phyloP scores from a whole-genome alignment of 164 flowering plant genomes.

The Chimonanthus praecox region DNA sequence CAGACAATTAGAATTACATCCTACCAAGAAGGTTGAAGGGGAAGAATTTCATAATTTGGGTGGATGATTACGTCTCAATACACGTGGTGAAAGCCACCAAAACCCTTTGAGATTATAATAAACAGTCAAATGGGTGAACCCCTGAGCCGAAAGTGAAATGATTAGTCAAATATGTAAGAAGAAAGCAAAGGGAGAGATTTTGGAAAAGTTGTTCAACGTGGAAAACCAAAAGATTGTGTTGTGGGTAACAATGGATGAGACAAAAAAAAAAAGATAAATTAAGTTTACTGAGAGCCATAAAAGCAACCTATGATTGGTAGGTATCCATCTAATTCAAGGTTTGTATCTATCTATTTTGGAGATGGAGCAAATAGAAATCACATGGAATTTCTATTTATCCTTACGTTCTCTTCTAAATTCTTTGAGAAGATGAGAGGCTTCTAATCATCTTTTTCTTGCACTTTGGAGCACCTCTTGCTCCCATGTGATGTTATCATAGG shows the following conservation, averaged over 20 bases:
- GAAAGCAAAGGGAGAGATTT: background rate
- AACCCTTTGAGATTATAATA: background rate
- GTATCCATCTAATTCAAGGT: background rate
- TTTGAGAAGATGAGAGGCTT: background rate
- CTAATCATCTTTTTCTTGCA: background rate
- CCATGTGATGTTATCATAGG: background rate
- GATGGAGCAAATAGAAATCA: background rate
- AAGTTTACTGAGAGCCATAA: background rate
- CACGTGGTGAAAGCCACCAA: background rate
- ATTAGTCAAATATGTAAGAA: background rate
- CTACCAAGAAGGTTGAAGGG: too few relatives aligned
- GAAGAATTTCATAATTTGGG: background rate
- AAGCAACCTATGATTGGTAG: background rate
- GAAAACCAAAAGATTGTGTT: background rate
- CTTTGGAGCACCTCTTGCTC: background rate
- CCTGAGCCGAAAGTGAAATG: background rate
- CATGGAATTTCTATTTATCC: background rate
- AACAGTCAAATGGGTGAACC: background rate
- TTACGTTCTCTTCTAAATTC: background rate
- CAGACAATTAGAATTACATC: background rate
- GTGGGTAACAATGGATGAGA: background rate
- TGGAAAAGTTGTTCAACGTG: background rate
- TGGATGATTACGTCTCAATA: background rate
- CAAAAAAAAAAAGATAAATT: too few relatives aligned
- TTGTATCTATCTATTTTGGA: background rate